Evolutionary conservation across 1,284 basidiomycete genomes (phyloP).

Genomic region (Pseudozyma thailandica): DNA sequence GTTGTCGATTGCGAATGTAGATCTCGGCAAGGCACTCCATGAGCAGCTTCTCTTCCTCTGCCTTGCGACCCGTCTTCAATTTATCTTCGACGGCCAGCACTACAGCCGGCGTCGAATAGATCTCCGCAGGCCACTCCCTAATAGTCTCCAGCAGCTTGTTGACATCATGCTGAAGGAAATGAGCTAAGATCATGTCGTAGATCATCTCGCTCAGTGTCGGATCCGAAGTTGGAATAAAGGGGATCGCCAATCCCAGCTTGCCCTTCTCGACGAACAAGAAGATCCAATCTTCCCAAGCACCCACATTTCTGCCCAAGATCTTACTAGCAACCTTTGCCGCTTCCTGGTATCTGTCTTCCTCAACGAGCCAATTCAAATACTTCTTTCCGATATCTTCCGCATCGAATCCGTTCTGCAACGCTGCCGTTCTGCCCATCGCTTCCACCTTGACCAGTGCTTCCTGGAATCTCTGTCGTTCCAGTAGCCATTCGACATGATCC

Average conservation of each 20-base stretch:
- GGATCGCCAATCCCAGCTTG: constrained; percentile 86
- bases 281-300: constrained; percentile 94
- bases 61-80: constrained; percentile 70
- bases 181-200: constrained; percentile 93
- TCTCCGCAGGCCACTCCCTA: constrained; percentile 86
- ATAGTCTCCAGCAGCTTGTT: constrained; percentile 82
- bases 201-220: constrained; percentile 85
- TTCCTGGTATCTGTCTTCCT: constrained; percentile 79
- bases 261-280: constrained; percentile 87
- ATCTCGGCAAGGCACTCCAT: constrained; percentile 94
- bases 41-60: constrained; percentile 72
- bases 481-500: constrained; percentile 93
- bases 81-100: constrained; percentile 87
- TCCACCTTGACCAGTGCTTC: constrained; percentile 90
- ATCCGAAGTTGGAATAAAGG: constrained; percentile 83
- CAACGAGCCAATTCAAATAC: constrained; percentile 60
- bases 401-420: constrained; percentile 70
- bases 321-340: constrained; percentile 88
- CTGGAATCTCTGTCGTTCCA: constrained; percentile 85
- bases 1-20: constrained; percentile 88
- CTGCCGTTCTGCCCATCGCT: constrained; percentile 70
- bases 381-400: constrained; percentile 70
- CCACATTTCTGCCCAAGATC: constrained; percentile 81
- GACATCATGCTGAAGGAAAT: constrained; percentile 82
- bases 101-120: constrained; percentile 88